Base-by-base conservation (phyloP, 306 rosid genomes). In the Geum urbanum region DNA sequence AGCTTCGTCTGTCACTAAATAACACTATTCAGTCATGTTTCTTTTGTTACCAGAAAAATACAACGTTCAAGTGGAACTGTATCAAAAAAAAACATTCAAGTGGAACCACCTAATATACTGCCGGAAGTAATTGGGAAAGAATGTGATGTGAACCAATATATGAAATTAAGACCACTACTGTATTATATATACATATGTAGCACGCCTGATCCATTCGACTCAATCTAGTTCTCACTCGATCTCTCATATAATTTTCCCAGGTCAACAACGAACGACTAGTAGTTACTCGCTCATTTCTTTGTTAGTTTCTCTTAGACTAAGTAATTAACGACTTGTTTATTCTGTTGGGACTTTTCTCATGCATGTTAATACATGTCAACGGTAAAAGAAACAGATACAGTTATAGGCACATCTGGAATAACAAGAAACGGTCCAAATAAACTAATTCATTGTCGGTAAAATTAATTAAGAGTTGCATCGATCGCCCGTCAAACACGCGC, bases 401-500 rank as follows among this genome's bases (percentile, higher is more conserved):
- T 8, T 24, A 14, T 59, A 59, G 6, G 45, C 64, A 32, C 37
- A 35, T 59, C 45, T 59, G 45, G 64, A 59, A 59, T 35, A 24
- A 59, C 45, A 15, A 35, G 64, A 59, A 59, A 35, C 10, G 37
- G 59, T 49, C 60, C 18, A 67, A 67, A 35, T 11, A 50, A 6
- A 67, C 35, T 13, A 16, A 32, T 32, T 32, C 37, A 32, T 32
- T 11, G 15, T 13, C 63, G 35, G 63, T 58, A 32, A 58, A 27
- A 32, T 58, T 18, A 60, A 60, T 14, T 37, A 37, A 37, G 51
- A n/a, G 27, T 46, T 3, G 9, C 7, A 16, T 15, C 43, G 74
- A n/a, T 15, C 43, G 74, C 44, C 85, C 79, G 79, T 76, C 74
- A 73, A 69, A 49, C 45, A 14, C 76, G 74, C 62, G 18, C 43